Base-by-base conservation (phyloP, 345 rosid genomes). In the Hibiscus trionum region DNA sequence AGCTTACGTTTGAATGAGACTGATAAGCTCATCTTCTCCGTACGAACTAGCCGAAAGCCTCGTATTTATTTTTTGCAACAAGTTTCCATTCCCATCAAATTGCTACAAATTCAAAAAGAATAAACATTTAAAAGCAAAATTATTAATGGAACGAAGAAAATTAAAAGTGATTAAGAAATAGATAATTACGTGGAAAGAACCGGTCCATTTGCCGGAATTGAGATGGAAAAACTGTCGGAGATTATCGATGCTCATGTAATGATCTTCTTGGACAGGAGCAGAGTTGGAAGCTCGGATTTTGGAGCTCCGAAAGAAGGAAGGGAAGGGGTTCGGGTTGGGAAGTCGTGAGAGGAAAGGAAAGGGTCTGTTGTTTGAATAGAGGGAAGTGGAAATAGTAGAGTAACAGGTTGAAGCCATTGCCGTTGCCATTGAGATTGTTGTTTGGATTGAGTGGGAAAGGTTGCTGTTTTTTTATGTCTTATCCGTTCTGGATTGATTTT, bases 1-100 rank as follows among this genome's bases (percentile, higher is more conserved):
- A 74, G 49, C 88, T 77, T 90, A 94, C 98, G 98, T 88, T 86
- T 94, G 98, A 69, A 88, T 88, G 64, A 91, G 97, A 78, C 97
- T 90, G 44, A 84, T 84, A 52, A 94, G 91, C 6, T 91, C 97
- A 66, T 83, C 93, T 80, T 91, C 97, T 68, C 98, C 98, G 76
- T 91, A 91, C 3, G 92, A 83, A 73, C 84, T 85, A 11, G 81
- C 96, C 1, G 97, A 82, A 70, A 94, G 93, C 80, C 70, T 81
- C 15, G 97, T 94, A 61, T 66, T 86, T 61, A 94, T 76, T 61
- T 84, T 90, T 58, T 91, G 97, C 80, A 86, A 72, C 77, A 94
- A 76, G 53, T 76, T 86, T 47, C 96, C 97, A 67, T 82, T 42
- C 1, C 80, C 86, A 81, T 91, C 96, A 52, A 94, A 94, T 94